These are phyloP conservation scores for Starmera dryadoides DNA, from an alignment of 805 yeast species.

Conservation along the genomic window DNA sequence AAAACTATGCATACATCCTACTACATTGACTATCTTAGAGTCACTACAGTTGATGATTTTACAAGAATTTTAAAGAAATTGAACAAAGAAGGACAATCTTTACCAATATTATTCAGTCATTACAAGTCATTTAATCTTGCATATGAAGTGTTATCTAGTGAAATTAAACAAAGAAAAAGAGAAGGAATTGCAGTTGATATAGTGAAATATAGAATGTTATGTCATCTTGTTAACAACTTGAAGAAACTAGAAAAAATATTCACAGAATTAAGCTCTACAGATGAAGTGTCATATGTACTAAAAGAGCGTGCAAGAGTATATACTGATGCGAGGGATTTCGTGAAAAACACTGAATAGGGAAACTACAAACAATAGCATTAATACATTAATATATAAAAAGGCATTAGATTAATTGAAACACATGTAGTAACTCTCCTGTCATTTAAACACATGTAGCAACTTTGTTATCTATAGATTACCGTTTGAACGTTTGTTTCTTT, in stretches of 20 bases:
- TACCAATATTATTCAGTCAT: conserved; percentile 5
- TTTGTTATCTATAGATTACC: too few relatives aligned
- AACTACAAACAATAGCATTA: not conserved
- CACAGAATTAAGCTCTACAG: conserved; percentile 6
- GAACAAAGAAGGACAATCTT: conserved; percentile 2
- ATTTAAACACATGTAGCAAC: too few relatives aligned
- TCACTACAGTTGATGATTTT: conserved; percentile 11
- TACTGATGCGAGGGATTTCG: conserved; percentile 19
- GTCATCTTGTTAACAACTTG: conserved; percentile 6
- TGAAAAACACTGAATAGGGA: conserved; percentile 1
- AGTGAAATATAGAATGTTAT: too few relatives aligned
- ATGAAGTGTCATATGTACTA: conserved; percentile 19
- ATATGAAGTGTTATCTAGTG: conserved; percentile 2
- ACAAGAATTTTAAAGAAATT: conserved; percentile 9
- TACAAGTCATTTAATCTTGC: conserved; percentile 8
- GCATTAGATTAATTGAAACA: too few relatives aligned
- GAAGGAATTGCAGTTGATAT: not conserved
- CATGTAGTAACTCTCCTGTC: too few relatives aligned
- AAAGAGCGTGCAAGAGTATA: conserved; percentile 22
- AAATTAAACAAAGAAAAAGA: not conserved
- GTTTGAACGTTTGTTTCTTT: too few relatives aligned
- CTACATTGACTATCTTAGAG: conserved; percentile 15
- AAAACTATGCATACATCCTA: conserved; percentile 6
- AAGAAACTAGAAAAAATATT: conserved; percentile 8
- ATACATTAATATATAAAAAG: not conserved